A percentile compares a stretch with the other conserved stretches of the same genome.
These are phyloP conservation scores for Lactarius trivialis DNA, from an alignment of 768 basidiomycete species.

Conservation along the genomic window DNA sequence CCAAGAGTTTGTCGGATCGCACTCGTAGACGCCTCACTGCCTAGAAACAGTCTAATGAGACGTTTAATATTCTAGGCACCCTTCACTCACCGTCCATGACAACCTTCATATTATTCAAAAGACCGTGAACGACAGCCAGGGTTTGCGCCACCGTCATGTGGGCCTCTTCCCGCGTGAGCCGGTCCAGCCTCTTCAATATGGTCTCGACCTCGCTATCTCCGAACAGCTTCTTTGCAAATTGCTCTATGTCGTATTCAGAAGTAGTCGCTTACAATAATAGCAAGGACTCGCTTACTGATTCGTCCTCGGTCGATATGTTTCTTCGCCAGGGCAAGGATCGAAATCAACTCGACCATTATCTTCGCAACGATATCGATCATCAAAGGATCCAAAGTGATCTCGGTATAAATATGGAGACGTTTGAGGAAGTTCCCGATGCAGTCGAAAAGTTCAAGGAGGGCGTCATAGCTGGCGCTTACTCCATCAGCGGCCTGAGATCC, in stretches of 20 bases:
- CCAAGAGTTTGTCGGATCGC: background rate
- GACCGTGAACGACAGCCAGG: background rate
- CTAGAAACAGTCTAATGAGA: background rate
- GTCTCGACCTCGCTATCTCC: background rate
- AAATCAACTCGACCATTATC: background rate
- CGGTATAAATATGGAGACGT: background rate
- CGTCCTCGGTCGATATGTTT: background rate
- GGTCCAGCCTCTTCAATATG: background rate
- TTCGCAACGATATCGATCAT: background rate
- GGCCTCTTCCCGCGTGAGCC: background rate
- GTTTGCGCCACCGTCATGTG: background rate
- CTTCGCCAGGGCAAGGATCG: background rate
- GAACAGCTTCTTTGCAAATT: background rate
- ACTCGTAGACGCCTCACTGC: background rate
- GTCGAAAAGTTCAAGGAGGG: background rate
- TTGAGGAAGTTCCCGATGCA: constrained; percentile 4
- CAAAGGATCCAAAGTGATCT: background rate
- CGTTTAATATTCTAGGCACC: background rate
- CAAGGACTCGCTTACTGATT: background rate
- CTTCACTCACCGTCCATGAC: background rate
- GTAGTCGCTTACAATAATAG: background rate
- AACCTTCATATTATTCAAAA: background rate
- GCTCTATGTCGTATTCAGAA: background rate
- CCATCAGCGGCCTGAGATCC: background rate
- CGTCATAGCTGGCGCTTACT: background rate